These are phyloP conservation scores for Pseudopithomyces maydicus DNA, from an alignment of 2,329 filamentous ascomycete species.

Conservation along the genomic window DNA sequence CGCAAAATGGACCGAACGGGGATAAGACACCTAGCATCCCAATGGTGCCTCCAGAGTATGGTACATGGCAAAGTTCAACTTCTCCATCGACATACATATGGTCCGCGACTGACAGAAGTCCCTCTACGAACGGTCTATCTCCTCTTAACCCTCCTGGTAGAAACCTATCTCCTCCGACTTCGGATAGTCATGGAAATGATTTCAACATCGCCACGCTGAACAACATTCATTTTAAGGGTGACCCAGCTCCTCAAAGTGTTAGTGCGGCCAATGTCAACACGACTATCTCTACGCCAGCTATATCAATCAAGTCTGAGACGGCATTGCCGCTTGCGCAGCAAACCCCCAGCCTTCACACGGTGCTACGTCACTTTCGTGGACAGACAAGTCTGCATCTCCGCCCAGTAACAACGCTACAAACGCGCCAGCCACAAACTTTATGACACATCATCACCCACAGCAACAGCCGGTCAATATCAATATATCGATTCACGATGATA, in stretches of 20 bases:
- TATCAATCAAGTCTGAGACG: constrained; percentile 2
- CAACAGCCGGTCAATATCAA: constrained; percentile 36
- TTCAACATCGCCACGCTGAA: background rate
- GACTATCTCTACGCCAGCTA: constrained; percentile 1
- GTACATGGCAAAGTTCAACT: constrained; percentile 14
- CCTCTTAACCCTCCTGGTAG: constrained; percentile 12
- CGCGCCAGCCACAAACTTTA: constrained; percentile 40
- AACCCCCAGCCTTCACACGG: constrained; percentile 17
- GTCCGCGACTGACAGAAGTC: constrained; percentile 29
- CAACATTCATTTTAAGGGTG: background rate
- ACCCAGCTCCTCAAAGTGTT: background rate
- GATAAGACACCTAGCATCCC: constrained; percentile 41
- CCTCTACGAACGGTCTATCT: constrained; percentile 13
- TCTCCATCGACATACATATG: constrained; percentile 29
- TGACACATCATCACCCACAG: constrained; percentile 35
- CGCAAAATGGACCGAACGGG: constrained; percentile 24
- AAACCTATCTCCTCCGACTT: constrained; percentile 1
- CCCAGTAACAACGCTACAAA: constrained; percentile 30
- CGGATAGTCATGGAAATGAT: background rate
- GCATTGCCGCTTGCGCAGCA: constrained; percentile 12
- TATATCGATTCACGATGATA: constrained; percentile 37
- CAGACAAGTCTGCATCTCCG: constrained; percentile 38
- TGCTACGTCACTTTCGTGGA: constrained; percentile 28
- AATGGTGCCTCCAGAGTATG: constrained; percentile 35
- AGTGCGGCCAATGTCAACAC: constrained; percentile 3